Evolutionary conservation across 1,284 basidiomycete species (phyloP).

Genomic region (Coriolopsis trogii): DNA sequence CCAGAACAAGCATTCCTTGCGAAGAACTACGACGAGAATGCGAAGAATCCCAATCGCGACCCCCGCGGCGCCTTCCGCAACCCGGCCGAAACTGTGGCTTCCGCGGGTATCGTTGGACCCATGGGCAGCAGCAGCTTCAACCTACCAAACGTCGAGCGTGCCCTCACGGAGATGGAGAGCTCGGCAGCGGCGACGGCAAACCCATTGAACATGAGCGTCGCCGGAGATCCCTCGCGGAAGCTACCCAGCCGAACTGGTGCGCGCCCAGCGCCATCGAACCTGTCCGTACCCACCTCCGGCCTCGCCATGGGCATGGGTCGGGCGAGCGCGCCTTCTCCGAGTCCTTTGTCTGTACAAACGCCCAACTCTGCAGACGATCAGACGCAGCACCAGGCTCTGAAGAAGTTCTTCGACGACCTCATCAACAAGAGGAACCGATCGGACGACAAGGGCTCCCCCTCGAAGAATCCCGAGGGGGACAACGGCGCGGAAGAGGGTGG

Average conservation of each 20-base stretch:
- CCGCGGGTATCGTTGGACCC: constrained; percentile 83
- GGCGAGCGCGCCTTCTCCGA: constrained; percentile 41
- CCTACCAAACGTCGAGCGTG: constrained; percentile 84
- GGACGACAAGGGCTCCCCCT: constrained; percentile 27
- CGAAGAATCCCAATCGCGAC: constrained; percentile 86
- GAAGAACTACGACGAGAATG: constrained; percentile 87
- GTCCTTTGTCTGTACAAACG: constrained; percentile 37
- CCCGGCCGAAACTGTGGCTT: constrained; percentile 57
- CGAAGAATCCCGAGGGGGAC: constrained; percentile 34
- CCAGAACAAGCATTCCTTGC: constrained; percentile 88
- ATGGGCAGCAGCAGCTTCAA: constrained; percentile 83
- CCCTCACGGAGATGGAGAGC: constrained; percentile 84
- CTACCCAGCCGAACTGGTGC: constrained; percentile 24
- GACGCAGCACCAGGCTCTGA: constrained; percentile 79
- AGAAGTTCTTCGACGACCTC: constrained; percentile 86
- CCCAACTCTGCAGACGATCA: constrained; percentile 57
- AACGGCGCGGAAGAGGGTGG: constrained; percentile 40
- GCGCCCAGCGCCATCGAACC: constrained; percentile 26
- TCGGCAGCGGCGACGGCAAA: constrained; percentile 34
- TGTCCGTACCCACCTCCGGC: constrained; percentile 28
- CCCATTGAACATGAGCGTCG: constrained; percentile 26
- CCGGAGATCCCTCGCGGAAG: constrained; percentile 29
- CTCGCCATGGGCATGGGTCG: constrained; percentile 23
- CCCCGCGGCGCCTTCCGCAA: constrained; percentile 86
- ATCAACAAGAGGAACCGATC: constrained; percentile 68